Percentiles rank a stretch among this genome's conserved stretches.
Evolutionary conservation across 2,329 filamentous ascomycete species (phyloP).

Genomic region (Fusarium longipes): DNA sequence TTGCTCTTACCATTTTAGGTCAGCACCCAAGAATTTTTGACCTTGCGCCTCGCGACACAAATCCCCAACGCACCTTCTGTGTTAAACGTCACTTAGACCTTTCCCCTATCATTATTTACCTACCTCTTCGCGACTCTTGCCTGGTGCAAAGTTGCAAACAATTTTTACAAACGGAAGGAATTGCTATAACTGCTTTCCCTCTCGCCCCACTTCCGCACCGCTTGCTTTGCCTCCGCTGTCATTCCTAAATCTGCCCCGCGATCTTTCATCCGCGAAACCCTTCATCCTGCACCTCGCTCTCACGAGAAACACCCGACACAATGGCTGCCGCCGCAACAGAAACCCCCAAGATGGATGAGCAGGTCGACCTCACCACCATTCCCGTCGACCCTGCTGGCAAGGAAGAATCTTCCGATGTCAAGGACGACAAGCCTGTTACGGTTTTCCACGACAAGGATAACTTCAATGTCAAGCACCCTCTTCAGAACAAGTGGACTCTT

Average conservation of each 20-base stretch:
- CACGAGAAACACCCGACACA: constrained; percentile 34
- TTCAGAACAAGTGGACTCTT: constrained; percentile 97
- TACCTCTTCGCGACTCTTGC: constrained; percentile 48
- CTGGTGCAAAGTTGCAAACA: constrained; percentile 54
- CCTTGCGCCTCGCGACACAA: constrained; percentile 40
- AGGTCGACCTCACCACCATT: constrained; percentile 75
- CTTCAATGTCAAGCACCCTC: constrained; percentile 99
- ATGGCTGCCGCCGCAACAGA: constrained; percentile 54
- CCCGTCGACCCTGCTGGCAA: constrained; percentile 74
- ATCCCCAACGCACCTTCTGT: constrained; percentile 37
- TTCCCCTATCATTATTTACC: constrained; percentile 26
- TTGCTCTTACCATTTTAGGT: constrained; percentile 36
- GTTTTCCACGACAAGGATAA: constrained; percentile 99
- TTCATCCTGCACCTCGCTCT: constrained; percentile 20
- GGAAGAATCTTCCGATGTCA: constrained; percentile 61
- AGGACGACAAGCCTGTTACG: constrained; percentile 77
- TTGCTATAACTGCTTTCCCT: constrained; percentile 43
- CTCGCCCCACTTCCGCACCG: constrained; percentile 36
- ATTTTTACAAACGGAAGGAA: constrained; percentile 41
- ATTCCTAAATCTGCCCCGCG: constrained; percentile 47
- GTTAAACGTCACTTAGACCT: constrained; percentile 26
- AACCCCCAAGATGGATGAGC: constrained; percentile 57
- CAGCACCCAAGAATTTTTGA: constrained; percentile 45
- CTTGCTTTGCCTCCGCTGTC: constrained; percentile 36
- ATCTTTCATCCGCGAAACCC: constrained; percentile 37